Evolutionary conservation across 441 rosid genomes (phyloP).

Genomic region (Raphanus hybrid): DNA sequence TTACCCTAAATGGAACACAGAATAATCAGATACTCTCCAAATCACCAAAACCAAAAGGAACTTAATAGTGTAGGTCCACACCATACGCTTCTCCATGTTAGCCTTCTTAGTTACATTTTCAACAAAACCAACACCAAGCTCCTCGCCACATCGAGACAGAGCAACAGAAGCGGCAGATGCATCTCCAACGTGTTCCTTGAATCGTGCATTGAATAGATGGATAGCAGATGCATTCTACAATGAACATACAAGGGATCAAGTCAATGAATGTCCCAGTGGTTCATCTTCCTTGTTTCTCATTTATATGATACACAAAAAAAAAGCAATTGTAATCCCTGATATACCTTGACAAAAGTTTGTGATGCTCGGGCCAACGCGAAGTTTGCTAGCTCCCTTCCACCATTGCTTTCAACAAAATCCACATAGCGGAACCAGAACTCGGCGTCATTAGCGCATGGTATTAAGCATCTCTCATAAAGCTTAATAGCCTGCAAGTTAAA

Average conservation of each 20-base stretch:
- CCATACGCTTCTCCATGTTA: conserved; percentile 93
- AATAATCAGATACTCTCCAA: conserved; percentile 28
- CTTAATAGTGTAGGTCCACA: conserved; percentile 31
- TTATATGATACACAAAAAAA: neutral
- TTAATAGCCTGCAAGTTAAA: conserved; percentile 64
- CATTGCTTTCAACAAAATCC: conserved; percentile 82
- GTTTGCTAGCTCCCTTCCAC: conserved; percentile 92
- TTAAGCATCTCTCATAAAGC: conserved; percentile 90
- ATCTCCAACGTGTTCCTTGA: conserved; percentile 75
- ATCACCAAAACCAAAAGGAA: no score
- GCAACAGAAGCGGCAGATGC: conserved; percentile 65
- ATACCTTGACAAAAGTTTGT: conserved; percentile 75
- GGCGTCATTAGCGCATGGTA: conserved; percentile 83
- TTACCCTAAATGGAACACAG: conserved; percentile 62
- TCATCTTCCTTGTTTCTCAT: neutral
- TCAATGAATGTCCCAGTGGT: neutral
- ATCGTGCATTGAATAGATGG: conserved; percentile 77
- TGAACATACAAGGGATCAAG: conserved; percentile 29
- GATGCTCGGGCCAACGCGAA: conserved; percentile 78
- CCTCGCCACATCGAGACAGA: conserved; percentile 51
- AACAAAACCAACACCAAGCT: conserved; percentile 62
- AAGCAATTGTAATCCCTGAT: neutral
- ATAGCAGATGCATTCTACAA: conserved; percentile 70
- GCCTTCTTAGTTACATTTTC: conserved; percentile 68
- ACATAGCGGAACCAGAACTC: conserved; percentile 95